phyloP scores from a whole-genome alignment of 257 asterid genomes.

The Solanum virginianum region DNA sequence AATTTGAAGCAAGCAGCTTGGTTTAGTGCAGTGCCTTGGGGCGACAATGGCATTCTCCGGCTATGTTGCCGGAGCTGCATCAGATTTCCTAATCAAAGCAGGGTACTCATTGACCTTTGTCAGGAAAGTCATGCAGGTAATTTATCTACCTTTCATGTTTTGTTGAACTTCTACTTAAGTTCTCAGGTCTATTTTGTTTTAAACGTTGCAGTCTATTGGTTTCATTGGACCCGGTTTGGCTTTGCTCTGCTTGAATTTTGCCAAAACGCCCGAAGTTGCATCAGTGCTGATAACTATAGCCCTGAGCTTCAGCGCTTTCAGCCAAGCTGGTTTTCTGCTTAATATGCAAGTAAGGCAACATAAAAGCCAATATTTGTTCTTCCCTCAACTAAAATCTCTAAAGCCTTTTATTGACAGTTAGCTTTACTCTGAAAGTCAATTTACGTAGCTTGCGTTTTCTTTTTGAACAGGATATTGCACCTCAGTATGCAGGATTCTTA shows the following conservation, averaged over 20 bases:
- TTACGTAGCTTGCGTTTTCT: background rate
- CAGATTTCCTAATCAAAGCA: constrained; percentile 59
- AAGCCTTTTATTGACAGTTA: background rate
- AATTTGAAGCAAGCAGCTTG: constrained; percentile 97
- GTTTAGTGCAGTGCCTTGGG: constrained; percentile 99
- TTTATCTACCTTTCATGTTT: background rate
- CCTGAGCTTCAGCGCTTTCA: constrained; percentile 79
- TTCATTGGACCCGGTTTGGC: constrained; percentile 91
- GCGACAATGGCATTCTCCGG: constrained; percentile 96
- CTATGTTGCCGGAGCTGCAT: constrained; percentile 71
- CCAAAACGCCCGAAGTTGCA: constrained; percentile 57
- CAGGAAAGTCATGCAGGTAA: constrained; percentile 91
- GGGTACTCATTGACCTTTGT: constrained; percentile 62
- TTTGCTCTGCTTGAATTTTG: constrained; percentile 68
- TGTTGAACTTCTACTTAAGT: background rate
- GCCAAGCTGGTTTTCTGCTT: constrained; percentile 93
- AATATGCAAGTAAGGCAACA: constrained; percentile 78
- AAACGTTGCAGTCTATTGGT: constrained; percentile 57
- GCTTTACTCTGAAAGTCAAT: background rate
- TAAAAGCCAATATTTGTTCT: background rate
- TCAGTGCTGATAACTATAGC: constrained; percentile 48
- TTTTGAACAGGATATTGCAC: constrained; percentile 76
- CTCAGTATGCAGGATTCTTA: constrained; percentile 77
- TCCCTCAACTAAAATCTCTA: background rate
- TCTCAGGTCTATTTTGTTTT: background rate